These are phyloP conservation scores for Teunomyces aglyptinius DNA, from an alignment of 805 yeast species.

Conservation along the genomic window DNA sequence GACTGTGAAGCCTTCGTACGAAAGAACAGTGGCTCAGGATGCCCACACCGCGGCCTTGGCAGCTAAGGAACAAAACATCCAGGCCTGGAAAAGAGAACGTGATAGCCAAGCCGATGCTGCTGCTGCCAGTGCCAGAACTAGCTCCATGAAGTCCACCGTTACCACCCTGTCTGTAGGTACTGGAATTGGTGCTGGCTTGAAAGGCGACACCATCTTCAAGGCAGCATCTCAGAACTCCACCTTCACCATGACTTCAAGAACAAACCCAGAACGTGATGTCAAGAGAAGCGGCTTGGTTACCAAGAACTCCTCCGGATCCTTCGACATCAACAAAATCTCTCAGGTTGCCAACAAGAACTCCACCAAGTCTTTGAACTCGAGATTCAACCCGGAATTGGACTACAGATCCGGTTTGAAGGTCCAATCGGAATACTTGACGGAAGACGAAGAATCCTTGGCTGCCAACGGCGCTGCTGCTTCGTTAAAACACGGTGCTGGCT, in stretches of 20 bases:
- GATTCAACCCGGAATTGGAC: constrained; percentile 43
- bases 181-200: constrained; percentile 32
- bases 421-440: constrained; percentile 32
- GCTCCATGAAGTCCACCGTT: constrained; percentile 12
- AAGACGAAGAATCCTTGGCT: constrained; percentile 47
- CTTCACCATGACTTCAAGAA: constrained; percentile 44
- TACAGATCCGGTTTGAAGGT: constrained; percentile 37
- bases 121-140: constrained; percentile 31
- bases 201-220: constrained; percentile 28
- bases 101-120: constrained; percentile 51
- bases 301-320: constrained; percentile 17
- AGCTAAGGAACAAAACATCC: constrained; percentile 42
- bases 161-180: constrained; percentile 8
- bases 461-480: constrained; percentile 61
- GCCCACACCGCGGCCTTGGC: constrained; percentile 66
- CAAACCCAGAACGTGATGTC: constrained; percentile 38
- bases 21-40: constrained; percentile 55
- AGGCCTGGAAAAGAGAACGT: constrained; percentile 47
- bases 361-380: constrained; percentile 35
- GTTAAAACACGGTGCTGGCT: constrained; percentile 34
- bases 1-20: constrained; percentile 59
- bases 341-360: constrained; percentile 39
- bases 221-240: constrained; percentile 41
- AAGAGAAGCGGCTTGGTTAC: constrained; percentile 35
- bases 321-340: constrained; percentile 35